These are phyloP conservation scores for Pythium angustatum DNA, from an alignment of 352 stramenopile genomes.

Conservation along the genomic window DNA sequence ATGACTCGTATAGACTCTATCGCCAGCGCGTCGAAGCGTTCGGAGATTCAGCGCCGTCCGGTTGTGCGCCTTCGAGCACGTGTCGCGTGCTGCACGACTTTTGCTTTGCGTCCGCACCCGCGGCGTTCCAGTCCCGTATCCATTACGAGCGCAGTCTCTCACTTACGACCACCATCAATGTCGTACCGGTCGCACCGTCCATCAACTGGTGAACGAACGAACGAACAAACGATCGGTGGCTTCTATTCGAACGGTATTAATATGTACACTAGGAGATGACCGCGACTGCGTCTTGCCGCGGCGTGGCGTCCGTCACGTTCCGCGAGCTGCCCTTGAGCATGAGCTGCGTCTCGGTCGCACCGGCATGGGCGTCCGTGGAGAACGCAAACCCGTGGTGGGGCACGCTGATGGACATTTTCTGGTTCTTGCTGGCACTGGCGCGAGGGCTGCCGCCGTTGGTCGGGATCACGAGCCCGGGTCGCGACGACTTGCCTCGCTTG, in stretches of 20 bases:
- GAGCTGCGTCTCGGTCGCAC: slow-evolving; percentile 49
- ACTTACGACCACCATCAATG: neutral
- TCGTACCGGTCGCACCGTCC: neutral
- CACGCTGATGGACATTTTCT: slow-evolving; percentile 39
- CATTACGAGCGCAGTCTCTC: neutral
- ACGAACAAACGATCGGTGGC: neutral
- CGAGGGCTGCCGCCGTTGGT: slow-evolving; percentile 26
- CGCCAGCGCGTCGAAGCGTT: neutral
- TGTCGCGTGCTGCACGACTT: slow-evolving; percentile 14
- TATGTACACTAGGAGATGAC: neutral
- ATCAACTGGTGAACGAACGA: neutral
- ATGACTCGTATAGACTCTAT: neutral
- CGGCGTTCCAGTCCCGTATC: slow-evolving; percentile 14
- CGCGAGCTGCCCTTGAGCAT: slow-evolving; percentile 27
- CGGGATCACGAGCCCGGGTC: slow-evolving; percentile 42
- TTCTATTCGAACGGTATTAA: neutral
- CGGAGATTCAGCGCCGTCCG: neutral
- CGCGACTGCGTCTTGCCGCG: neutral
- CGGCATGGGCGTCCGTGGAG: slow-evolving; percentile 58
- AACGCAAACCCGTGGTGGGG: slow-evolving; percentile 72
- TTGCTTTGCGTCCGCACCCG: neutral
- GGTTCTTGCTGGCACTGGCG: slow-evolving; percentile 14
- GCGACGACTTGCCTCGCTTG: slow-evolving; percentile 19
- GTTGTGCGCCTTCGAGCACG: neutral
- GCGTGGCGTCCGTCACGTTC: neutral